Evolutionary conservation across 2,329 filamentous ascomycete species (phyloP), one percentile per base, ranked within the genome.

Genomic region (Phoma sp.): DNA sequence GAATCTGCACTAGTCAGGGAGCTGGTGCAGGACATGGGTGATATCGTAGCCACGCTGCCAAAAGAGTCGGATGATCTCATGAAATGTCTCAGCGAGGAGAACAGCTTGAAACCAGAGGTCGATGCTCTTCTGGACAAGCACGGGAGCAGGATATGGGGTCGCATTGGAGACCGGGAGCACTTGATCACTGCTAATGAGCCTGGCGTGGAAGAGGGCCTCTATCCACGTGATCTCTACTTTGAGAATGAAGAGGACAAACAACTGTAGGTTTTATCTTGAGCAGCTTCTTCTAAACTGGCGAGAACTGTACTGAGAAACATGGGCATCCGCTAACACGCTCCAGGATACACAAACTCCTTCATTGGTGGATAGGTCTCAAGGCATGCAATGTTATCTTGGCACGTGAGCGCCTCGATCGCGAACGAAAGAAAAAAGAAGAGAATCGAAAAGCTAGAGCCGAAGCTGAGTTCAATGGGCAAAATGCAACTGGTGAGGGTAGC

Each of bases 341-440:
- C 40, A 74, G 71, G n/a, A 71, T 74, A 32, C 67, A 68, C 39
- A 68, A 66, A 39, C 55, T 74, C 9, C 59, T 74, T 25, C 71
- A 74, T 55, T 74, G 71, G 71, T 74, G 71, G 71, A 68, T 72
- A 28, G 71, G 71, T 3, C 64, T 72, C 32, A 74, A 74, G 54
- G 71, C 69, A 20, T 73, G 69, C 56, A 74, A 74, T 47, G 70
- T 73, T 25, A 73, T 74, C 18, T 54, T 73, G 36, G 71, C 71
- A 17, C 70, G 71, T 28, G 70, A 73, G 33, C 68, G 71, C 11
- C 52, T 72, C 20, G 71, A 71, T 37, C 69, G 71, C 21, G 70
- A 73, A 47, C 60, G 69, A 42, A 66, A 68, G 42, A 73, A 72
- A 56, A 74, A 73, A 49, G 67, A 71, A 53, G 67, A 72, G 36